phyloP scores from a whole-genome alignment of 768 basidiomycete genomes.

The Macrocybe gigantea region DNA sequence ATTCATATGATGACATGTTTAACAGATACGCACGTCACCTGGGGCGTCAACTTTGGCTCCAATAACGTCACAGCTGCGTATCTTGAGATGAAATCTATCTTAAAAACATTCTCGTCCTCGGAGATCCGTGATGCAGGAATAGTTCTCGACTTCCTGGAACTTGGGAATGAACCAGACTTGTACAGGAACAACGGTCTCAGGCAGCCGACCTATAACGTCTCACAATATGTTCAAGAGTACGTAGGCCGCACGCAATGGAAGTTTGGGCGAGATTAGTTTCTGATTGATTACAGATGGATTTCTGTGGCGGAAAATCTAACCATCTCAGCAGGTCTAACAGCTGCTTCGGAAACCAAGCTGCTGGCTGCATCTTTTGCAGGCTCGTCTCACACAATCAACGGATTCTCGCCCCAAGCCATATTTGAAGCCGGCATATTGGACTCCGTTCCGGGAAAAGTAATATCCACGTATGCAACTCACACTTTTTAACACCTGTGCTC shows the following conservation, averaged over 20 bases:
- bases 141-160: conserved; percentile 49
- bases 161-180: conserved; percentile 60
- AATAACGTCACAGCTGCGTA: conserved; percentile 45
- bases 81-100: conserved; percentile 42
- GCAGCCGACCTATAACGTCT: conserved; percentile 29
- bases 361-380: conserved; percentile 47
- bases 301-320: conserved; percentile 45
- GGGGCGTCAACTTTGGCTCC: conserved; percentile 64
- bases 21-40: conserved; percentile 55
- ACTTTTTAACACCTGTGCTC: not conserved
- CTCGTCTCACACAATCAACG: conserved; percentile 37
- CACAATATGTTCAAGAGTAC: conserved; percentile 47
- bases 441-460: conserved; percentile 34
- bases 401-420: conserved; percentile 59
- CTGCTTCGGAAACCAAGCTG: conserved; percentile 35
- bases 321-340: conserved; percentile 28
- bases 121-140: conserved; percentile 35
- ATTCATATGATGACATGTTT: not conserved
- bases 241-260: conserved; percentile 10
- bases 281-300: conserved; percentile 36
- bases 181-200: conserved; percentile 43
- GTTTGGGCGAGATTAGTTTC: not conserved
- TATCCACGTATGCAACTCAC: conserved; percentile 40
- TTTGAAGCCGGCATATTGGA: conserved; percentile 47
- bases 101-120: conserved; percentile 40